These are phyloP conservation scores for Stramenopiles sp. DNA, from an alignment of 352 stramenopile species.

Conservation along the genomic window DNA sequence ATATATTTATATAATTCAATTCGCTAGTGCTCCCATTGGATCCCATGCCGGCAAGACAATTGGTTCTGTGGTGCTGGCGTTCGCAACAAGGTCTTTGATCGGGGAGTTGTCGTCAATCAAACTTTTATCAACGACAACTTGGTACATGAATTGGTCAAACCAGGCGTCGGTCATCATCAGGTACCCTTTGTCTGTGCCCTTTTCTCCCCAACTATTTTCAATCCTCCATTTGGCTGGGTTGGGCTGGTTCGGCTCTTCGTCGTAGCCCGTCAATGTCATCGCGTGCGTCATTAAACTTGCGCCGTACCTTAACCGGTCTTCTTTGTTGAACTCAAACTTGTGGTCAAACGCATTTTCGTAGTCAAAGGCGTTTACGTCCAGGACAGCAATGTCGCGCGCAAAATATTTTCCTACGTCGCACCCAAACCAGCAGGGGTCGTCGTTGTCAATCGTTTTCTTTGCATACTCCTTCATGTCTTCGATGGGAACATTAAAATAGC, in stretches of 20 bases:
- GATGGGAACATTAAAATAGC: conserved; percentile 20
- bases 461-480: conserved; percentile 21
- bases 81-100: conserved; percentile 14
- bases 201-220: conserved; percentile 21
- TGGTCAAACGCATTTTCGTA: conserved; percentile 18
- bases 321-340: conserved; percentile 17
- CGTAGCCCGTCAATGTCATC: conserved; percentile 26
- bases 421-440: conserved; percentile 22
- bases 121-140: conserved; percentile 23
- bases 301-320: conserved; percentile 20
- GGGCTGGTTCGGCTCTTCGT: conserved; percentile 14
- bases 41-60: conserved; percentile 21
- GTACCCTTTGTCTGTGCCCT: conserved; percentile 23
- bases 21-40: conserved; percentile 16
- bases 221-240: conserved; percentile 19
- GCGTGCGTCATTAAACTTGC: conserved; percentile 25
- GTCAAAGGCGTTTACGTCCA: conserved; percentile 20
- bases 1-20: no score
- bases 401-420: conserved; percentile 23
- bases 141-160: conserved; percentile 26
- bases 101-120: conserved; percentile 12
- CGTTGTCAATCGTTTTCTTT: conserved; percentile 17
- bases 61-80: no score
- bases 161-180: conserved; percentile 23
- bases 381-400: conserved; percentile 13